A percentile compares a stretch with the other conserved stretches of the same genome.
Evolutionary conservation across 306 rosid genomes (phyloP).

Genomic region (Cotoneaster glaucophyllus): DNA sequence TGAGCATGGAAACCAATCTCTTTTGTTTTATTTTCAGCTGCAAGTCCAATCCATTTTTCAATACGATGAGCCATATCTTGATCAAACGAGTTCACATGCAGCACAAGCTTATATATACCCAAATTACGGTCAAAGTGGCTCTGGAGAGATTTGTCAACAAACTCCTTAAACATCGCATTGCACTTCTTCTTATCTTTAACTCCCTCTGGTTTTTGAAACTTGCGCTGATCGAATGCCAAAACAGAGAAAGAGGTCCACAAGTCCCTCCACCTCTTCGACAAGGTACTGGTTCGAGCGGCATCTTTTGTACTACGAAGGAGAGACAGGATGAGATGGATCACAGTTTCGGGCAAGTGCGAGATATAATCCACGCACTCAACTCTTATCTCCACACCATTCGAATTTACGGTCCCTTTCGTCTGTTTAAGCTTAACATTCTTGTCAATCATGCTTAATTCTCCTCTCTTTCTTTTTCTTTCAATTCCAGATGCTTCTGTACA

Average conservation of each 20-base stretch:
- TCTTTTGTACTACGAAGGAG: constrained; percentile 31
- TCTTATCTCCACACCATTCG: background rate
- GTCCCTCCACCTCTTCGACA: constrained; percentile 54
- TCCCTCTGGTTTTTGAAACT: background rate
- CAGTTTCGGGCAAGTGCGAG: constrained; percentile 33
- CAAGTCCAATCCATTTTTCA: constrained; percentile 7
- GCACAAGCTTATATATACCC: background rate
- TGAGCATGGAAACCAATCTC: constrained; percentile 9
- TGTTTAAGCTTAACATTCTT: background rate
- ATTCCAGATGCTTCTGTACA: background rate
- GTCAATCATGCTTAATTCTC: background rate
- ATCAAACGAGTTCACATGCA: constrained; percentile 9
- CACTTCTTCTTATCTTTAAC: background rate
- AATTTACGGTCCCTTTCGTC: background rate
- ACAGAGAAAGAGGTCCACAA: constrained; percentile 36
- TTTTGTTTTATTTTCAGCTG: constrained; percentile 1
- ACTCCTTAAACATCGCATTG: background rate
- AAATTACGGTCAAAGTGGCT: background rate
- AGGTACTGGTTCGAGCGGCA: constrained; percentile 36
- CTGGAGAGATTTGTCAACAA: background rate
- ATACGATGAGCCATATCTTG: background rate
- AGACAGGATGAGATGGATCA: constrained; percentile 46
- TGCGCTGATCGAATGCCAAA: constrained; percentile 38
- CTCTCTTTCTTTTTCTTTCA: background rate
- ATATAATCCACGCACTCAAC: background rate